A percentile compares a stretch with the other conserved stretches of the same genome.
These are phyloP conservation scores for Blumeriella jaapii DNA, from an alignment of 2,329 filamentous ascomycete genomes.

Conservation along the genomic window DNA sequence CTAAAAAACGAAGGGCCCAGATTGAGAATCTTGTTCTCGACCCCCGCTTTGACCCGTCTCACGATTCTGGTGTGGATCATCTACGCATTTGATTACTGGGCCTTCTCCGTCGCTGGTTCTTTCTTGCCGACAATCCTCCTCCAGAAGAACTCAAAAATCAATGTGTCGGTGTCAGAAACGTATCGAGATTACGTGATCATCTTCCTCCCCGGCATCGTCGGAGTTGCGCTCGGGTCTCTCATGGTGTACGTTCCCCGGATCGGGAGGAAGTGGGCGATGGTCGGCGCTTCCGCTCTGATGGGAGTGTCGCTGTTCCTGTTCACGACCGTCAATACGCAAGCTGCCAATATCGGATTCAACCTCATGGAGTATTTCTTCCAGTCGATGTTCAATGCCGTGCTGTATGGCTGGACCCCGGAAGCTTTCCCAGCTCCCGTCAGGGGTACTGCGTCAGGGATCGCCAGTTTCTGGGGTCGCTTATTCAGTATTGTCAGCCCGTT, in stretches of 20 bases:
- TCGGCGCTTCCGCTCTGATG: constrained; percentile 22
- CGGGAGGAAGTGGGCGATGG: constrained; percentile 23
- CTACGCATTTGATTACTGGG: constrained; percentile 38
- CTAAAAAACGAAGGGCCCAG: not conserved
- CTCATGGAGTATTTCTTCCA: constrained; percentile 27
- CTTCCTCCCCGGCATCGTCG: constrained; percentile 27
- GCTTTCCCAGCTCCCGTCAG: constrained; percentile 34
- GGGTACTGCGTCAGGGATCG: constrained; percentile 42
- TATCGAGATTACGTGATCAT: constrained; percentile 29
- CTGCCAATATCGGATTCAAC: constrained; percentile 23
- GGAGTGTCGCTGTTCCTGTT: constrained; percentile 22
- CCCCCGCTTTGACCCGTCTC: constrained; percentile 31
- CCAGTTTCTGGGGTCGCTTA: constrained; percentile 46
- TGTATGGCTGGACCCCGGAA: constrained; percentile 19
- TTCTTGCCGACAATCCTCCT: constrained; percentile 29
- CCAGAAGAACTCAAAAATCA: constrained; percentile 20
- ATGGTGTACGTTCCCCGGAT: constrained; percentile 15
- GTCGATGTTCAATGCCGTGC: constrained; percentile 19
- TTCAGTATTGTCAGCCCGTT: constrained; percentile 47
- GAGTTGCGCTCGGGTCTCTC: constrained; percentile 18
- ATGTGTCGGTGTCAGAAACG: constrained; percentile 22
- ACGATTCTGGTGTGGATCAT: constrained; percentile 39
- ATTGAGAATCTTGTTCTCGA: constrained; percentile 29
- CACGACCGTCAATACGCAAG: constrained; percentile 20
- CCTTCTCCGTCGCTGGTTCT: constrained; percentile 32